Evolutionary conservation across 345 rosid species (phyloP), one percentile per base, ranked within the genome.

Genomic region (Turnera subulata): DNA sequence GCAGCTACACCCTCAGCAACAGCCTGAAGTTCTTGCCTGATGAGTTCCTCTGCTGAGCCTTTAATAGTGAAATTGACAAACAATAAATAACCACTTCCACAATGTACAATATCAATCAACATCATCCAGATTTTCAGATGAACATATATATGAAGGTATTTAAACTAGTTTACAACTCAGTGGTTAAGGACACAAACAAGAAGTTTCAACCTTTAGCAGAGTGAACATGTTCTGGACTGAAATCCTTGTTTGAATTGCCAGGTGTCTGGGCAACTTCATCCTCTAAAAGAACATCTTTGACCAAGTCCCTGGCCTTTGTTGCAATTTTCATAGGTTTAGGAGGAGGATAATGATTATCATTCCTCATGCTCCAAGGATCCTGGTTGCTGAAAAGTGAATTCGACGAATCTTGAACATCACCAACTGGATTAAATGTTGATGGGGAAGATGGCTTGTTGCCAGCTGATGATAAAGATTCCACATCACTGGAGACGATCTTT

Each of bases 1-100:
- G 80, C 76, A 72, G 80, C 88, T 55, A 83, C 84, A 56, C 80
- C 87, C 68, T 83, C 89, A 51, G 94, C 89, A 39, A 82, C 84
- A 69, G 81, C 81, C 56, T 73, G 76, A 62, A 83, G 85, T 65
- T 86, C 90, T 73, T 75, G 79, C 72, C 75, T 83, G 56, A 86
- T 62, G 38, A 53, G 77, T 55, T 83, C 89, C 55, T 80, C 94
- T 0, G 68, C 74, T 25, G 81, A 74, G 20, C 73, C 76, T 74
- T 57, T 45, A 53, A 64, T 43, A 46, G 25, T 46, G 18, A 55
- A 53, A 50, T 19, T 16, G n/a, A 44, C 60, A 54, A 51, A 64
- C 1, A 50, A 64, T 25, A 20, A 68, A 63, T 13, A 59, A 47
- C 38, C 26, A 52, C 19, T 58, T 46, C 26, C 42, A 13, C 32